Conservation (phyloP, 2,329 filamentous ascomycete genomes). For the Spiromastix sp. region DNA sequence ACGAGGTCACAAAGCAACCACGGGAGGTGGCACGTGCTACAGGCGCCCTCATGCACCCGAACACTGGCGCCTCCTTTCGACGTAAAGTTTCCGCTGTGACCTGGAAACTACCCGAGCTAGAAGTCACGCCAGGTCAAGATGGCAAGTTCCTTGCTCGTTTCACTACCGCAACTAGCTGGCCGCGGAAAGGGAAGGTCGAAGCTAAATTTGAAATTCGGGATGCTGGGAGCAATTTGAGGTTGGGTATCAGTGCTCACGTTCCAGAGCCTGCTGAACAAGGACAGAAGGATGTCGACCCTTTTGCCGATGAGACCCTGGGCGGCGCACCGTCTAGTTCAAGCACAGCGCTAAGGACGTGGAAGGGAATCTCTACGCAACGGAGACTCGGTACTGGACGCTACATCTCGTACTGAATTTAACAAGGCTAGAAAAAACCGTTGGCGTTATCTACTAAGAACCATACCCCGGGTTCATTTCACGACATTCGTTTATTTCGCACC, state of each 20-base stretch:
- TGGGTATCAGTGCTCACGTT: conserved; percentile 45
- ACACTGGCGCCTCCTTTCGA: conserved; percentile 33
- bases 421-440: not conserved
- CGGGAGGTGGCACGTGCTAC: conserved; percentile 31
- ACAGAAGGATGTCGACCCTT: conserved; percentile 32
- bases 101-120: conserved; percentile 40
- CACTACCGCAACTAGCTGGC: conserved; percentile 58
- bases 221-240: conserved; percentile 48
- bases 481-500: too few relatives aligned
- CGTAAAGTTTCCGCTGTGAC: conserved; percentile 36
- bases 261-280: conserved; percentile 13
- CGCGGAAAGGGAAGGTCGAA: conserved; percentile 67
- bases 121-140: conserved; percentile 43
- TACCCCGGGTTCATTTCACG: too few relatives aligned
- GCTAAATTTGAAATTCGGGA: conserved; percentile 65
- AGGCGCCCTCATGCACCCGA: conserved; percentile 37
- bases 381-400: conserved; percentile 71
- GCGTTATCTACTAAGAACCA: not conserved
- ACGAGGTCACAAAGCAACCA: conserved; percentile 36
- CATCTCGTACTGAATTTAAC: conserved; percentile 39
- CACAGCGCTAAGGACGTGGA: conserved; percentile 43
- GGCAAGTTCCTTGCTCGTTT: conserved; percentile 79
- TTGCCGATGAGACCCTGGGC: conserved; percentile 34
- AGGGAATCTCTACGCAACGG: conserved; percentile 52
- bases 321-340: conserved; percentile 20